A percentile compares a stretch with the other conserved stretches of the same genome.
Conservation (phyloP, 768 basidiomycete species). For the Mycena albidolilacea region DNA sequence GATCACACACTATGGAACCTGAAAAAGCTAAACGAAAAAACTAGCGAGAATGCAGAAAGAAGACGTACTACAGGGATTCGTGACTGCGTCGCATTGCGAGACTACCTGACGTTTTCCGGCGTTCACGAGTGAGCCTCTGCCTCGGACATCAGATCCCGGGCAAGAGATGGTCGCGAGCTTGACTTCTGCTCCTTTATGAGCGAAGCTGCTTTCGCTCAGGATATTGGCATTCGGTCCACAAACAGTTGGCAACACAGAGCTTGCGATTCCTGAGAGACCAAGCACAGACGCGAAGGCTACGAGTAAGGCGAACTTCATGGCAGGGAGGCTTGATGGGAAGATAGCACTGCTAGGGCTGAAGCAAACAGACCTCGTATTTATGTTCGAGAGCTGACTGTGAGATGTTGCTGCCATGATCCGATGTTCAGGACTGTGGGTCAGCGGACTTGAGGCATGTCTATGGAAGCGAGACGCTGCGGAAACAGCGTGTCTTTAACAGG, state of each 20-base stretch:
- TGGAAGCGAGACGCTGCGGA: constrained; percentile 17
- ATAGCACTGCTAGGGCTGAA: constrained; percentile 12
- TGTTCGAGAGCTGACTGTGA: constrained; percentile 11
- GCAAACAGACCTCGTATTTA: constrained; percentile 21
- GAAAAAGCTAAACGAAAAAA: constrained; percentile 19
- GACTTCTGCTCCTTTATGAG: constrained; percentile 22
- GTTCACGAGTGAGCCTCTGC: constrained; percentile 15
- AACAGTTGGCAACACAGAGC: constrained; percentile 11
- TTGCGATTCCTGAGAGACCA: constrained; percentile 16
- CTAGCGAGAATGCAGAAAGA: constrained; percentile 13
- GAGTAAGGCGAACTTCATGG: constrained; percentile 11
- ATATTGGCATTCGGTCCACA: constrained; percentile 20
- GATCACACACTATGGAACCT: constrained; percentile 2
- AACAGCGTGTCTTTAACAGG: constrained; percentile 13
- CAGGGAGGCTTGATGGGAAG: constrained; percentile 16
- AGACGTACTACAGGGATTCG: constrained; percentile 14
- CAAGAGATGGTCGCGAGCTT: constrained; percentile 19
- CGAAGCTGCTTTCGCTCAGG: constrained; percentile 19
- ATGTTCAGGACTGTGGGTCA: constrained; percentile 17
- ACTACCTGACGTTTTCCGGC: constrained; percentile 10
- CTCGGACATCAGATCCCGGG: constrained; percentile 19
- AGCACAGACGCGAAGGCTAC: constrained; percentile 15
- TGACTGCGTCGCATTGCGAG: constrained; percentile 12
- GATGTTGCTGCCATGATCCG: constrained; percentile 17
- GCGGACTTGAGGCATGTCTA: constrained; percentile 12